Evolutionary conservation across 352 stramenopile genomes (phyloP).

Genomic region (Globisporangium splendens): DNA sequence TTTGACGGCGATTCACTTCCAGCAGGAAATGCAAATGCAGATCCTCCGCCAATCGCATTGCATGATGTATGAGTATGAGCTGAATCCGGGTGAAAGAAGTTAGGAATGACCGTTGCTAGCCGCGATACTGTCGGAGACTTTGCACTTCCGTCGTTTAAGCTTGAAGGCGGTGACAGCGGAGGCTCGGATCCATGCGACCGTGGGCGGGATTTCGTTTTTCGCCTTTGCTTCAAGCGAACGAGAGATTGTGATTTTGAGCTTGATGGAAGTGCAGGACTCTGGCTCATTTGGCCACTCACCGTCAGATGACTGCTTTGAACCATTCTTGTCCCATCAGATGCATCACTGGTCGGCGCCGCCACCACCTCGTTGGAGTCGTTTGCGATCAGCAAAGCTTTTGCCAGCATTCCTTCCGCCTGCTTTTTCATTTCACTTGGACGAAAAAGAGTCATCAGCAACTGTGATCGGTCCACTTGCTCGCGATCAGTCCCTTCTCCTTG

Average conservation of each 20-base stretch:
- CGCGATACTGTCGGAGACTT: constrained; percentile 18
- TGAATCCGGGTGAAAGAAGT: constrained; percentile 43
- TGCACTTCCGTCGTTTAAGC: constrained; percentile 1
- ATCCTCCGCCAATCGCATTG: constrained; percentile 1
- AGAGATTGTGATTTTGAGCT: constrained; percentile 1
- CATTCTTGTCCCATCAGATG: constrained; percentile 1
- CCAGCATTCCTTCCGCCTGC: constrained; percentile 14
- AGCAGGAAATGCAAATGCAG: constrained; percentile 1
- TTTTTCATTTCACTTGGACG: constrained; percentile 16
- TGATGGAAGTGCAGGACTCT: neutral
- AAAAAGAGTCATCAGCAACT: constrained; percentile 6
- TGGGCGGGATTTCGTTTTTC: constrained; percentile 10
- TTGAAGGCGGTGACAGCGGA: neutral
- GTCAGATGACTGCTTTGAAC: neutral
- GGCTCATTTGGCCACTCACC: constrained; percentile 2
- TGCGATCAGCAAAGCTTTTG: constrained; percentile 13
- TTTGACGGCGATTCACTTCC: constrained; percentile 2
- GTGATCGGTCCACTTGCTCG: constrained; percentile 6
- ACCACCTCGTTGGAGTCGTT: constrained; percentile 8
- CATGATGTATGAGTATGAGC: neutral
- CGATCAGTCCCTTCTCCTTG: neutral
- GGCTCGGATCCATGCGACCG: constrained; percentile 16
- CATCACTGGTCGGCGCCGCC: neutral
- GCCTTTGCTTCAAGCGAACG: constrained; percentile 9
- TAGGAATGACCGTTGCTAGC: constrained; percentile 22